Evolutionary conservation across 2,329 filamentous ascomycete genomes (phyloP), one percentile per base, ranked within the genome.

Genomic region (Phyllosticta capitalensis): DNA sequence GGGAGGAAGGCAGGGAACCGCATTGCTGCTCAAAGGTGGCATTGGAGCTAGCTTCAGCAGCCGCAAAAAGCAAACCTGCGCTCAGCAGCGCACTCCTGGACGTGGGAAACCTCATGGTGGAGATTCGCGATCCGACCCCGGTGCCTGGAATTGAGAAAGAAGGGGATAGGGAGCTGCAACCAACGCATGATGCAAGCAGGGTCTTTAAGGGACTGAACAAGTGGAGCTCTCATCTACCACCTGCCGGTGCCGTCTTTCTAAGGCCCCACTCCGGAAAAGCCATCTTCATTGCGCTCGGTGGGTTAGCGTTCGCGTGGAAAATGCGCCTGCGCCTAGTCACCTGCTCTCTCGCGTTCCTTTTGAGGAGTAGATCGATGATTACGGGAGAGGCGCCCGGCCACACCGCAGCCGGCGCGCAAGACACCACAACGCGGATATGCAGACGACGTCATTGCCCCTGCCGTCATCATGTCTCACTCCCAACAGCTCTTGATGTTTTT

Each of bases 21-120:
- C 58, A 60, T 22, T 52, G n/a, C n/a, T 60, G 58, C 6, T 49
- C 45, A 33, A 60, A 60, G 5, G 38, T 52, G 2, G 53, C 50
- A 10, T 60, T 60, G 19, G 48, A 45, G 52, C 38, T 38, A 7
- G 21, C 51, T 9, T 14, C 53, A 26, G 45, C 57, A 5, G 45
- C 54, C 17, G 54, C 49, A 50, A 54, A 20, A 49, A 58, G 33
- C 12, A 49, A 38, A 0, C 30, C 30, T 38, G 30, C 30, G 30
- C 30, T 5, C 30, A 38, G 30, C 30, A 38, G 4, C 30, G 10
- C 30, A 14, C 30, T 38, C 10, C 17, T 38, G 30, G 30, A 5
- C 10, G 5, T 38, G 30, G 55, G 28, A 33, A 58, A 52, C 56
- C 56, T 54, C 56, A 58, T 58, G 22, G 19, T 49, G 49, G 21